A percentile compares a stretch with the other conserved stretches of the same genome.
phyloP scores from a whole-genome alignment of 768 basidiomycete genomes.

The Panus rudis region DNA sequence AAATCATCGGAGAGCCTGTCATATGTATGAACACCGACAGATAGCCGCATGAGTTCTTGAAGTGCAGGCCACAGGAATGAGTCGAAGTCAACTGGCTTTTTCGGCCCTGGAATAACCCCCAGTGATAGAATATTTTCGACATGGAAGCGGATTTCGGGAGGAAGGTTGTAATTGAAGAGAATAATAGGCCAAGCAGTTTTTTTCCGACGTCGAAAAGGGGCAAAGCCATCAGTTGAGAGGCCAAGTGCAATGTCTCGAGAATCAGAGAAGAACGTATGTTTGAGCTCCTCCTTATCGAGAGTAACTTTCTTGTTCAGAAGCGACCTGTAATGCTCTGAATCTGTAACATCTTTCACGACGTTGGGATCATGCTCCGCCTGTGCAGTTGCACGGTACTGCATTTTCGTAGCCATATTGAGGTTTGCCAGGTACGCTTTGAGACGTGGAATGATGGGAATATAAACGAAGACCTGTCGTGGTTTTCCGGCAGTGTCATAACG shows the following conservation, averaged over 20 bases:
- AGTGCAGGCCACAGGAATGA: slow-evolving; percentile 22
- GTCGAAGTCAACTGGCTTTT: slow-evolving; percentile 17
- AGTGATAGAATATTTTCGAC: slow-evolving; percentile 11
- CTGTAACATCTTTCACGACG: too few species aligned
- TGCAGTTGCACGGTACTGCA: too few species aligned
- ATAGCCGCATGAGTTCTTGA: slow-evolving; percentile 19
- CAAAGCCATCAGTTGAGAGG: slow-evolving; percentile 37
- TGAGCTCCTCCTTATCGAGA: slow-evolving; percentile 18
- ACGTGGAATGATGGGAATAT: too few species aligned
- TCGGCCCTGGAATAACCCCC: slow-evolving; percentile 18
- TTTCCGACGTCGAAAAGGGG: slow-evolving; percentile 27
- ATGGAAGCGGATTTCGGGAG: slow-evolving; percentile 12
- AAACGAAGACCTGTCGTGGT: too few species aligned
- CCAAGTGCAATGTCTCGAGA: slow-evolving; percentile 36
- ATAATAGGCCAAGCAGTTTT: slow-evolving; percentile 36
- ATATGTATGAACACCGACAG: slow-evolving; percentile 15
- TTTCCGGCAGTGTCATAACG: too few species aligned
- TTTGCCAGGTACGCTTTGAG: too few species aligned
- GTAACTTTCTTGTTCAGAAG: slow-evolving; percentile 19
- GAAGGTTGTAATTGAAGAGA: slow-evolving; percentile 31
- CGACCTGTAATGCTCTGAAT: slow-evolving; percentile 22
- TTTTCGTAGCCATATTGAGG: too few species aligned
- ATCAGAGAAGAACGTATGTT: slow-evolving; percentile 31
- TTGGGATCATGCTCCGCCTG: too few species aligned
- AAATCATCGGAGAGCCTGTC: slow-evolving; percentile 2